Evolutionary conservation across 2,329 filamentous ascomycete species (phyloP).

Genomic region (Hymenoscyphus albidus): DNA sequence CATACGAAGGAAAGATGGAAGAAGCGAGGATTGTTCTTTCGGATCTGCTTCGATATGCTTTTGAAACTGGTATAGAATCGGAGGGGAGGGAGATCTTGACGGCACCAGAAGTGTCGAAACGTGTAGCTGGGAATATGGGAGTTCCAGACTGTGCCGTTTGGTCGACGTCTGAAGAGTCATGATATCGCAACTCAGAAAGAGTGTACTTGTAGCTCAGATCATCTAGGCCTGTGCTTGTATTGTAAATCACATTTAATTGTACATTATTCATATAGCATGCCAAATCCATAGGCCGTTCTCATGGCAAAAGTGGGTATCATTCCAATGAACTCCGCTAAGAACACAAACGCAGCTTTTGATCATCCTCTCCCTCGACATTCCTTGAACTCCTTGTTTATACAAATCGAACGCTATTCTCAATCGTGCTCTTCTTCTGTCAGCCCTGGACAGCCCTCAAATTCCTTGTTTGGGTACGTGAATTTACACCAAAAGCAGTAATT

Average conservation of each 20-base stretch:
- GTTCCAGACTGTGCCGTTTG: slow-evolving; percentile 24
- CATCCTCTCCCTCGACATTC: too few relatives aligned
- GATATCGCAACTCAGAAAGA: slow-evolving; percentile 1
- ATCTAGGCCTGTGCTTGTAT: slow-evolving; percentile 1
- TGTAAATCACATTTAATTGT: neutral
- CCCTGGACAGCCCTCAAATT: slow-evolving; percentile 87
- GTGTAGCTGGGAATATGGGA: slow-evolving; percentile 27
- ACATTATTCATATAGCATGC: neutral
- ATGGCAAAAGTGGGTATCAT: slow-evolving; percentile 2
- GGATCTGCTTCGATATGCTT: slow-evolving; percentile 30
- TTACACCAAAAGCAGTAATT: slow-evolving; percentile 98
- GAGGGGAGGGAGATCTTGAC: slow-evolving; percentile 11
- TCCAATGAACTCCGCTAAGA: neutral
- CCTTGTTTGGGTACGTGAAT: slow-evolving; percentile 65
- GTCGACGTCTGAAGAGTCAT: slow-evolving; percentile 6
- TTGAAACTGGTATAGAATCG: slow-evolving; percentile 14
- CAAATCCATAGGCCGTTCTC: neutral
- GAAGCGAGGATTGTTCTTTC: slow-evolving; percentile 32
- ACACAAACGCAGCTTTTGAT: too few relatives aligned
- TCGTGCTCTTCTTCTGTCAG: slow-evolving; percentile 79
- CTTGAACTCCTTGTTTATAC: neutral
- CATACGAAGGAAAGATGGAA: slow-evolving; percentile 28
- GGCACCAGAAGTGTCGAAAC: slow-evolving; percentile 8
- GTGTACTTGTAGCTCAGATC: slow-evolving; percentile 8
- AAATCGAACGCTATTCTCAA: slow-evolving; percentile 30